Base-by-base conservation (phyloP, 495 filamentous ascomycete species). In the Aspergillus egyptiacus region DNA sequence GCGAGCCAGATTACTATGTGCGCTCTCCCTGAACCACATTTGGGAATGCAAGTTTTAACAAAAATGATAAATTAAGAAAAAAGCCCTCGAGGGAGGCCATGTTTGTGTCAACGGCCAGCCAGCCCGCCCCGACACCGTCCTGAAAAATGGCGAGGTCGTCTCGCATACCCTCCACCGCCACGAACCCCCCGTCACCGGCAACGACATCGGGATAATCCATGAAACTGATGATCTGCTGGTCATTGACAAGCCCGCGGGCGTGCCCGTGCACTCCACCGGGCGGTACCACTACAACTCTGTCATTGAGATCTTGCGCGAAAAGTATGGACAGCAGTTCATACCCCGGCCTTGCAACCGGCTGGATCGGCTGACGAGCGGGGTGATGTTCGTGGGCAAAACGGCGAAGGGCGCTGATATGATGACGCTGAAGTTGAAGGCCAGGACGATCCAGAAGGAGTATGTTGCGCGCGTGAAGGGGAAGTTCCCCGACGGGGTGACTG, bases 381-480 rank as follows among this genome's bases (percentile, higher is more conserved):
- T 98, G 52, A 98, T 98, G 93, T 98, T 98, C 67, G 83, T 97
- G 46, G 91, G 84, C 9, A 97, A 97, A 61, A 72, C 84, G 38
- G 69, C 81, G 35, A 80, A 83, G 61, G 87, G 86, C 0, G 91
- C 93, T 2, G 90, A 93, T 35, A 68, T 74, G 33, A 77, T 98
- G 53, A 78, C 81, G 39, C 58, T 63, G 15, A 82, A 94, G 60
- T 82, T 98, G 17, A 76, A 76, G 48, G 75, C 72, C 2, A 76
- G 93, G 27, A 87, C 81, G 8, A 84, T 98, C 11, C 82, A 84
- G 56, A 98, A 98, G 58, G 91, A 97, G 67, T 98, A 98, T 52
- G 67, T 98, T 15, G 91, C 94, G 3, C 74, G 91, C 28, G 94
- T 98, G 18, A 85, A 85, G 54, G 93, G 94, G 31, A 78, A 85